phyloP scores from a whole-genome alignment of 1,284 basidiomycete genomes.

The Volvariella volvacea region DNA sequence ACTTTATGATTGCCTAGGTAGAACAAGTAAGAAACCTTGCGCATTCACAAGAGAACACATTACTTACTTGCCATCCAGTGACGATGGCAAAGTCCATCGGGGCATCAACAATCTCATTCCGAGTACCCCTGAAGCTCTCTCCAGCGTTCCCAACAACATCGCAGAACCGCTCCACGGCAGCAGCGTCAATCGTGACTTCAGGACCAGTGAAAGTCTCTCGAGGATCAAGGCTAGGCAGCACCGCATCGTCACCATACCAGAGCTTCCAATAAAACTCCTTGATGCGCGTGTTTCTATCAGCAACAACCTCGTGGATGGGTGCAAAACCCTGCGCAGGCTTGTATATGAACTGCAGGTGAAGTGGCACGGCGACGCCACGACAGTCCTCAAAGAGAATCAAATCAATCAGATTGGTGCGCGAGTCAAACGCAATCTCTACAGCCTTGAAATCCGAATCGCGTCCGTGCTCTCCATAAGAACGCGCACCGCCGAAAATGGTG shows the following conservation, averaged over 20 bases:
- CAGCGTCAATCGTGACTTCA: slow-evolving; percentile 72
- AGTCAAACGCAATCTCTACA: slow-evolving; percentile 65
- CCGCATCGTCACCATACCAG: slow-evolving; percentile 90
- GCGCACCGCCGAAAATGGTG: slow-evolving; percentile 69
- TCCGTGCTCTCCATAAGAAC: slow-evolving; percentile 75
- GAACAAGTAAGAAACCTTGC: slow-evolving; percentile 6
- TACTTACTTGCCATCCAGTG: slow-evolving; percentile 88
- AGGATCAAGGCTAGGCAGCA: slow-evolving; percentile 71
- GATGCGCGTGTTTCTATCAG: slow-evolving; percentile 86
- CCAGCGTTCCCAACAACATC: slow-evolving; percentile 90
- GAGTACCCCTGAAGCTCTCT: slow-evolving; percentile 80
- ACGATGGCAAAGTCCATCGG: slow-evolving; percentile 99
- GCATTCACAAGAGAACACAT: slow-evolving; percentile 15
- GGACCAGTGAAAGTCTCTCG: slow-evolving; percentile 79
- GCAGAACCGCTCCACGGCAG: slow-evolving; percentile 85
- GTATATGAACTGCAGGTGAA: slow-evolving; percentile 81
- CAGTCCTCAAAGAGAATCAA: slow-evolving; percentile 86
- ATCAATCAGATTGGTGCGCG: slow-evolving; percentile 54
- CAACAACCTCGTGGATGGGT: slow-evolving; percentile 88
- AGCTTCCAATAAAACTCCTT: slow-evolving; percentile 96
- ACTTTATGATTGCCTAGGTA: slow-evolving; percentile 87
- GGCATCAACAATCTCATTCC: slow-evolving; percentile 68
- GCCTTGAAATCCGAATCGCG: slow-evolving; percentile 81
- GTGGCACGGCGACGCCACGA: slow-evolving; percentile 69
- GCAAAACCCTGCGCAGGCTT: slow-evolving; percentile 86